These are phyloP conservation scores for Rhodamnia argentea DNA, from an alignment of 345 rosid genomes.

Conservation along the genomic window DNA sequence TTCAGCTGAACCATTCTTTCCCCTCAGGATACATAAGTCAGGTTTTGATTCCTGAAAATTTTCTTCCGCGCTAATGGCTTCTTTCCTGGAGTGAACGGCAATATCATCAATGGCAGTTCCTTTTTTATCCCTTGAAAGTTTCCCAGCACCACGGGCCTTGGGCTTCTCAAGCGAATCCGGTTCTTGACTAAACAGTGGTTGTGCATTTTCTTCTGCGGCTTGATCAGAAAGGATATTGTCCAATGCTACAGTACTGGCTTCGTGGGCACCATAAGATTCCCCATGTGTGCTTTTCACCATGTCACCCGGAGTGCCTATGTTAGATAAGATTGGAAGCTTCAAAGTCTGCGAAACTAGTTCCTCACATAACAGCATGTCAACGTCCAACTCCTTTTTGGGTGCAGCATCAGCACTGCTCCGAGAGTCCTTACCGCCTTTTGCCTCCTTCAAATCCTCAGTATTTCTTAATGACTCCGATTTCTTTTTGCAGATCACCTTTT, in stretches of 20 bases:
- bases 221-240: conserved; percentile 29
- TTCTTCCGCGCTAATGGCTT: conserved; percentile 5
- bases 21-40: neutral
- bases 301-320: conserved; percentile 29
- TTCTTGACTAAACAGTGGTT: conserved; percentile 26
- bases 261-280: conserved; percentile 22
- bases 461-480: conserved; percentile 28
- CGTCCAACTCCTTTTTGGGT: conserved; percentile 27
- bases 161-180: conserved; percentile 28
- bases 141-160: conserved; percentile 31
- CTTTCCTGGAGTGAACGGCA: conserved; percentile 29
- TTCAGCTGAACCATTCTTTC: conserved; percentile 21
- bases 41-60: neutral
- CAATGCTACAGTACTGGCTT: conserved; percentile 18
- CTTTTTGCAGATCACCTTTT: conserved; percentile 28
- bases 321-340: conserved; percentile 62
- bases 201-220: conserved; percentile 26
- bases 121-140: conserved; percentile 46
- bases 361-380: conserved; percentile 38
- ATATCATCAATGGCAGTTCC: conserved; percentile 21
- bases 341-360: conserved; percentile 56
- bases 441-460: conserved; percentile 26
- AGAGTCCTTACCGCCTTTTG: conserved; percentile 25
- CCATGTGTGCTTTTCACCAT: conserved; percentile 16
- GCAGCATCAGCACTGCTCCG: conserved; percentile 12